These are phyloP conservation scores for Adiantum capillusveneris DNA, from an alignment of 75 land plant species.

Conservation along the genomic window DNA sequence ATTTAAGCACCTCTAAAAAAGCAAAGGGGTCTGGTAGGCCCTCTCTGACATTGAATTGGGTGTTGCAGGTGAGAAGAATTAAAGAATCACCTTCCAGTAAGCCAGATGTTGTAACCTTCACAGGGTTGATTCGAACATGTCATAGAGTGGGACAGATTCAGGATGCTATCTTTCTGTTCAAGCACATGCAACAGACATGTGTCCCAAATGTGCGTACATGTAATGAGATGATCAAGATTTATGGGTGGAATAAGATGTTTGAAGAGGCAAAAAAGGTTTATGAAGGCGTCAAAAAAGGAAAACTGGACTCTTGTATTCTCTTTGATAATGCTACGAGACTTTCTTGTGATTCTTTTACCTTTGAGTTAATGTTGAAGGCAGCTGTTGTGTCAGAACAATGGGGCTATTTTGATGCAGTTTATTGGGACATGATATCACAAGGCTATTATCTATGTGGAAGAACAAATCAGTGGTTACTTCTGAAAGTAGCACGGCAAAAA, in stretches of 20 bases:
- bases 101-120: conserved; percentile 72
- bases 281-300: conserved; percentile 41
- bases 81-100: conserved; percentile 57
- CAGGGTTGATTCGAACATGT: conserved; percentile 78
- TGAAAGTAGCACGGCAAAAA: conserved; percentile 49
- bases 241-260: conserved; percentile 50
- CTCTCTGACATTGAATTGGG: too few relatives aligned
- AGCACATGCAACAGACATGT: conserved; percentile 63
- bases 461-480: conserved; percentile 38
- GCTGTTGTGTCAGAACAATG: conserved; percentile 40
- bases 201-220: conserved; percentile 67
- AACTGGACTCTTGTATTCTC: conserved; percentile 8
- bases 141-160: conserved; percentile 46
- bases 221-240: conserved; percentile 75
- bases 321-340: conserved; percentile 22
- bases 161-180: conserved; percentile 44
- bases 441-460: conserved; percentile 51
- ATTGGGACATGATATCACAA: conserved; percentile 43
- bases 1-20: too few relatives aligned
- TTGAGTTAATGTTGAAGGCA: conserved; percentile 70
- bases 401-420: conserved; percentile 54
- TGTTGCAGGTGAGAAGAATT: conserved; percentile 64
- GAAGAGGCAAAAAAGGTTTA: conserved; percentile 62
- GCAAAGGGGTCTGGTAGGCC: too few relatives aligned
- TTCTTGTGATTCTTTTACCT: conserved; percentile 59